Base-by-base conservation (phyloP, 257 asterid genomes). In the Marsdenia floribunda region DNA sequence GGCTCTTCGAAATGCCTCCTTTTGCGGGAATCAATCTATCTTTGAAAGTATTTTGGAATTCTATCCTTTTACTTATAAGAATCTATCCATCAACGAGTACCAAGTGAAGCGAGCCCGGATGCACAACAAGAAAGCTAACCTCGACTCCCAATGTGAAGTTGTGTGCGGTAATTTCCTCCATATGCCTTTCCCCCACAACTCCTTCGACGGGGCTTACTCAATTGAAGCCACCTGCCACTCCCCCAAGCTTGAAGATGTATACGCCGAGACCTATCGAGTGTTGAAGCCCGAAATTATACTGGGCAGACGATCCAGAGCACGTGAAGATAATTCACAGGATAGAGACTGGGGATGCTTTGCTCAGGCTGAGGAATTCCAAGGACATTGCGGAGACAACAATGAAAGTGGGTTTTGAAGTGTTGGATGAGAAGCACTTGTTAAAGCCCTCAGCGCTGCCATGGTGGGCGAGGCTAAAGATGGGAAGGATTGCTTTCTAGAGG, bases 391-490 rank as follows among this genome's bases (percentile, higher is more conserved):
- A 76, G 78, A 59, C 69, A 2, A 81, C 81, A 0, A 76, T 33
- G 73, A 73, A 76, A 18, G 80, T 80, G 3, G 84, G 84, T 21
- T 91, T 91, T 59, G 92, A 91, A 57, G 92, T 91, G 65, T 60
- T 91, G 6, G 14, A 85, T 81, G 97, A 91, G 86, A 80, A 73
- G 83, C 96, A 89, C 66, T 75, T 91, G 67, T 93, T 93, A 1
- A 89, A 86, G 63, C 96, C 96, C 1, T 93, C 96, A 6, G 78
- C 91, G 0, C 72, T 77, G 21, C 91, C 97, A 14, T 91, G 97
- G 97, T 91, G 97, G 97, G 83, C 88, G 44, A 83, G 97, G 79
- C 79, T 89, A 79, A 91, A 89, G 75, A 91, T 91, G 96, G 96
- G 97, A 5, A 71, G 96, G 76, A 46, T 91, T 63, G 93, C 97